Conservation (phyloP, 495 filamentous ascomycete genomes). For the Lasiosphaeris hirsuta region DNA sequence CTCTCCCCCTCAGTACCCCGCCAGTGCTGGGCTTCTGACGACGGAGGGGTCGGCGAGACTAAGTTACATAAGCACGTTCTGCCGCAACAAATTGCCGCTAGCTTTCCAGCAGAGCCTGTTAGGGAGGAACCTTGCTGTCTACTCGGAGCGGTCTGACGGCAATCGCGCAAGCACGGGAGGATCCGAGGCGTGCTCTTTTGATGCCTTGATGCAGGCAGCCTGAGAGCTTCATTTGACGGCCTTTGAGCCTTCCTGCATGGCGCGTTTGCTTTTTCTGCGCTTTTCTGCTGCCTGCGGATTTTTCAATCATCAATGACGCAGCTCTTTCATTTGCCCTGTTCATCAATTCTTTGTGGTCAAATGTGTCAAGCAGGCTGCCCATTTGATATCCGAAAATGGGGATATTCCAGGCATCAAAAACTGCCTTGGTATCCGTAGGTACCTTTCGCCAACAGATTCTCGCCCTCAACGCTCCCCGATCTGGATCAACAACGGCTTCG, state of each 20-base stretch:
- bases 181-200: slow-evolving; percentile 9
- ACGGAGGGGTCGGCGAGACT: neutral
- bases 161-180: slow-evolving; percentile 11
- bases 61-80: slow-evolving; percentile 7
- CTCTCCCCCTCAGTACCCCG: slow-evolving; percentile 7
- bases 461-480: too few relatives aligned
- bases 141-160: neutral
- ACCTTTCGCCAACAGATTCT: too few relatives aligned
- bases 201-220: neutral
- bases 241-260: neutral
- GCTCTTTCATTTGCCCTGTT: too few relatives aligned
- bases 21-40: neutral
- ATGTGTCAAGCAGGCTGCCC: too few relatives aligned
- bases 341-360: too few relatives aligned
- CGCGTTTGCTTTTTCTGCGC: neutral
- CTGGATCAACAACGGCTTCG: too few relatives aligned
- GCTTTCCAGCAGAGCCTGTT: neutral
- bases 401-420: too few relatives aligned
- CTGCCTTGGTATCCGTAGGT: too few relatives aligned
- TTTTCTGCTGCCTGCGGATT: too few relatives aligned
- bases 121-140: neutral
- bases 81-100: neutral
- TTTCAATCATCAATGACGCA: too few relatives aligned
- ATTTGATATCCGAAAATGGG: too few relatives aligned
- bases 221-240: too few relatives aligned